Conservation (phyloP, 2,329 filamentous ascomycete species). For the Stagonosporopsis tanaceti region DNA sequence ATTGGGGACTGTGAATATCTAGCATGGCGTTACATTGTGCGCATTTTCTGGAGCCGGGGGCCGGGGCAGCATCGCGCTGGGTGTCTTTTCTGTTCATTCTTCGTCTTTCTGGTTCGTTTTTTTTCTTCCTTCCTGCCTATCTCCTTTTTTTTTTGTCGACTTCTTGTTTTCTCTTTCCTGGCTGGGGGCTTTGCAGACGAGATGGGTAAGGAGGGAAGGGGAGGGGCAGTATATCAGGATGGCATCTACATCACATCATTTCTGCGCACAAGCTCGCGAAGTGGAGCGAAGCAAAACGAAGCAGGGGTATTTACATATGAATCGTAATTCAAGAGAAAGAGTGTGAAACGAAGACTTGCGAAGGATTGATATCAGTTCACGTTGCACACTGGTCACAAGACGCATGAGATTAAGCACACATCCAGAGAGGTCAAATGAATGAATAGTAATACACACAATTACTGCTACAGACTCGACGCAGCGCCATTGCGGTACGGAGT, state of each 20-base stretch:
- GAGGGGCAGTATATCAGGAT: too few species aligned
- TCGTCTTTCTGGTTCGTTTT: neutral
- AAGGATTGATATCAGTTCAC: neutral
- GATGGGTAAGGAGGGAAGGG: too few species aligned
- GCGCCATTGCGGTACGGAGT: neutral
- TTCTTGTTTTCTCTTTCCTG: too few species aligned
- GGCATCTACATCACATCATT: too few species aligned
- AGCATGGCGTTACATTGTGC: constrained; percentile 17
- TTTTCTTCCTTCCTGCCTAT: neutral
- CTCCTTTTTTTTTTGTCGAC: neutral
- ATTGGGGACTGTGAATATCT: constrained; percentile 9
- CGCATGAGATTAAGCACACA: neutral
- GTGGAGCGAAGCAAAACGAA: neutral
- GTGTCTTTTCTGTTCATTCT: neutral
- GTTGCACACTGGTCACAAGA: neutral
- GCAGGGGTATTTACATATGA: too few species aligned
- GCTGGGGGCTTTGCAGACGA: too few species aligned
- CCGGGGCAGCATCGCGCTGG: constrained; percentile 8
- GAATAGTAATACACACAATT: constrained; percentile 16
- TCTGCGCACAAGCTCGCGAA: neutral
- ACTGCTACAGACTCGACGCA: constrained; percentile 1
- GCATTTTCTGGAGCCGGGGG: constrained; percentile 12
- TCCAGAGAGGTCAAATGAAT: constrained; percentile 1
- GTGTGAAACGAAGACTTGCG: neutral
- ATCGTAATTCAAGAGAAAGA: too few species aligned